Evolutionary conservation across 208 protist genomes (phyloP).

Genomic region (Novymonas esmeraldas): DNA sequence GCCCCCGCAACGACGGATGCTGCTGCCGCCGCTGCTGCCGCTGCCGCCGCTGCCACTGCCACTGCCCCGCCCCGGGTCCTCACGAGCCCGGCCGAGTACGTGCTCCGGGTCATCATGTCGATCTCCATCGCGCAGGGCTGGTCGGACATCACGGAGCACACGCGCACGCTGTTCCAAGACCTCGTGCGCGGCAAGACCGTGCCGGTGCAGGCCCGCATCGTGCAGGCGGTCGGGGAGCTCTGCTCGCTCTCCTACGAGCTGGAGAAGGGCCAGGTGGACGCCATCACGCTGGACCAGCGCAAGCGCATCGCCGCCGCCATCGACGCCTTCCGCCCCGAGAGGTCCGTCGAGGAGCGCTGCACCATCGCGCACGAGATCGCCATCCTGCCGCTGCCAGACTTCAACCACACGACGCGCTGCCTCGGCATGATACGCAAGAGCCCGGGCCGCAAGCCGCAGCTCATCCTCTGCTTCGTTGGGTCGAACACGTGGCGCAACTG

Average conservation of each 20-base stretch:
- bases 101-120: conserved; percentile 50
- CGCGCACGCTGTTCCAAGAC: conserved; percentile 44
- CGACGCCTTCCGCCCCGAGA: conserved; percentile 62
- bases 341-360: conserved; percentile 57
- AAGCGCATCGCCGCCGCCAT: conserved; percentile 60
- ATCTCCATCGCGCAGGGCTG: conserved; percentile 62
- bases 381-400: conserved; percentile 59
- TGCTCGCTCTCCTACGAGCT: conserved; percentile 68
- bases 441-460: conserved; percentile 52
- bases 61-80: conserved; percentile 1
- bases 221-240: conserved; percentile 49
- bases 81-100: conserved; percentile 54
- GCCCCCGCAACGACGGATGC: neutral
- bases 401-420: conserved; percentile 58
- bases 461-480: conserved; percentile 67
- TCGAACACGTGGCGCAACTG: conserved; percentile 60
- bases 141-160: conserved; percentile 61
- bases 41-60: neutral
- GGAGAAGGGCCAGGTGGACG: conserved; percentile 28
- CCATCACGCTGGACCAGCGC: conserved; percentile 51
- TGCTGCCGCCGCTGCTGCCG: too few relatives aligned
- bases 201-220: conserved; percentile 53
- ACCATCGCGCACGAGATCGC: conserved; percentile 62
- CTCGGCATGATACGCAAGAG: conserved; percentile 54
- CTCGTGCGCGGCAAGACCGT: conserved; percentile 44